phyloP scores from a whole-genome alignment of 345 rosid genomes.

The Gossypium australe region DNA sequence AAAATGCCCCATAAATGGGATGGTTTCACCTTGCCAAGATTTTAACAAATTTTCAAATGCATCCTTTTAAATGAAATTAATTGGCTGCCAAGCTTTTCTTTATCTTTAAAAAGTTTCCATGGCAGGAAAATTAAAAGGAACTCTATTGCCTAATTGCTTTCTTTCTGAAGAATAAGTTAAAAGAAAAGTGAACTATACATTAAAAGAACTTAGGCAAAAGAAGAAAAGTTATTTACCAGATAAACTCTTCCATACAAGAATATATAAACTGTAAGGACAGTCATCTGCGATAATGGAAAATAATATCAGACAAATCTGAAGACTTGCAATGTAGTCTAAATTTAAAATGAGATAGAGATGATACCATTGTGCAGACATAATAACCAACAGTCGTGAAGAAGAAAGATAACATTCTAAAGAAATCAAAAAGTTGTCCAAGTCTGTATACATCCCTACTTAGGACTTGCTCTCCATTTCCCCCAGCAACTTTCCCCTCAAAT shows the following conservation, averaged over 20 bases:
- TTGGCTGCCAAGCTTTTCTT: neutral
- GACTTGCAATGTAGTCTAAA: neutral
- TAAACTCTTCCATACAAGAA: slow-evolving; percentile 90
- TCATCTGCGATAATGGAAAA: slow-evolving; percentile 67
- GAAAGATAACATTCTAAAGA: slow-evolving; percentile 97
- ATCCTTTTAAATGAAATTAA: neutral
- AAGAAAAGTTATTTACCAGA: slow-evolving; percentile 53
- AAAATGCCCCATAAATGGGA: neutral
- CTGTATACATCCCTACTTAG: slow-evolving; percentile 95
- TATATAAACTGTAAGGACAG: slow-evolving; percentile 85
- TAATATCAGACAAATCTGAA: slow-evolving; percentile 19
- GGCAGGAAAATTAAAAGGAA: neutral
- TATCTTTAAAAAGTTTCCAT: neutral
- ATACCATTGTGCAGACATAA: slow-evolving; percentile 96
- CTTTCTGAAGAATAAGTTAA: neutral
- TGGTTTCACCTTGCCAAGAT: neutral
- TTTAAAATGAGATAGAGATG: neutral
- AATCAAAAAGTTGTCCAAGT: slow-evolving; percentile 95
- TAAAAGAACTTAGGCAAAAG: neutral
- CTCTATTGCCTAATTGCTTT: neutral
- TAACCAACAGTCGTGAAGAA: slow-evolving; percentile 94
- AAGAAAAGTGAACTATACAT: neutral
- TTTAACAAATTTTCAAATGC: neutral
- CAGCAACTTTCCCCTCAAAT: slow-evolving; percentile 98
- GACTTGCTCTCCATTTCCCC: slow-evolving; percentile 99